Evolutionary conservation across 2,329 filamentous ascomycete genomes (phyloP), one percentile per base, ranked within the genome.

Genomic region (Ophiostoma quercus): DNA sequence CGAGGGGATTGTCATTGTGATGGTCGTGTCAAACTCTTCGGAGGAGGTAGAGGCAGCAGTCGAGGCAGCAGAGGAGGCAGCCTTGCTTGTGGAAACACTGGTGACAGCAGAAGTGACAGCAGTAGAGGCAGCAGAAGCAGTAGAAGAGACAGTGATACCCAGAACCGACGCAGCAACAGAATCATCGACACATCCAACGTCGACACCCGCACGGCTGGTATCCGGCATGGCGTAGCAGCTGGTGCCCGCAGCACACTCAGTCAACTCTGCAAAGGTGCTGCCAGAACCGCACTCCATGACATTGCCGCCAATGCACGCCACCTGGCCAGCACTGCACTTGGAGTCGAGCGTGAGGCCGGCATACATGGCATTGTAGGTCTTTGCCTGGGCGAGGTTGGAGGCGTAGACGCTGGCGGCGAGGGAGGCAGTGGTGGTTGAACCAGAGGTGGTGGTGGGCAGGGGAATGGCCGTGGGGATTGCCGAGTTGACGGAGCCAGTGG

Each of bases 191-290:
- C 86, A 88, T 2, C 79, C 80, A 32, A 88, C 77, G 68, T 79
- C 75, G 11, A 85, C 83, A 3, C 84, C 85, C 0, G 74, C 74
- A 0, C 79, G 80, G 12, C 76, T 81, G 51, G 80, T 81, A 79
- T 87, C 82, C 0, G 87, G 87, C 72, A 88, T 76, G 1, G 84
- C 86, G 67, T 82, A 84, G 76, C 86, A 88, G 66, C 78, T 76
- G 65, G 76, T 76, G 12, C 77, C 78, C 1, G 73, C 67, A 0
- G 54, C 60, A 39, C 77, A 78, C 57, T 82, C 82, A 11, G 76
- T 71, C 0, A 73, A 74, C 22, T 86, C 79, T 3, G 76, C 74
- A 73, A 84, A 88, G 0, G 74, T 75, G 5, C 72, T 70, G 12
- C 72, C 71, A 11, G 65, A 14, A 37, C 77, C 76, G 74, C 87